A percentile compares a stretch with the other conserved stretches of the same genome.
Conservation (phyloP, 441 rosid species). For the Jatropha multifida region DNA sequence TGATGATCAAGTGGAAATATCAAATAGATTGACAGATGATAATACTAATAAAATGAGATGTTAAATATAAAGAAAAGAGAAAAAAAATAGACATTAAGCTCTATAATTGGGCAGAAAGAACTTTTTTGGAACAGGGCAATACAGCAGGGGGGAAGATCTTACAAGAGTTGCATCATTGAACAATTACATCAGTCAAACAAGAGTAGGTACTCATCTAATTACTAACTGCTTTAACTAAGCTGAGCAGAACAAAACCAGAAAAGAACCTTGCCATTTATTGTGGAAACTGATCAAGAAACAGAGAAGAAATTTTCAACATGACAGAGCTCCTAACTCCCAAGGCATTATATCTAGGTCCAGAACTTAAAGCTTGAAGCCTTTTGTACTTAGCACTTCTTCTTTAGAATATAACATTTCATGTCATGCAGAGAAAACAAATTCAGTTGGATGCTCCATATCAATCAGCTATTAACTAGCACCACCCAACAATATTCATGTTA, state of each 20-base stretch:
- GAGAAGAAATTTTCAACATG: neutral
- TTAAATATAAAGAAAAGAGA: neutral
- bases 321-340: neutral
- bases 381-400: neutral
- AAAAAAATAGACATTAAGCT: neutral
- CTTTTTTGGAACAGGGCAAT: neutral
- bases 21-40: neutral
- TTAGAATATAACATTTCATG: neutral
- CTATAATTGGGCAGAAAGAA: neutral
- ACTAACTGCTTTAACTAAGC: neutral
- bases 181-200: too few relatives aligned
- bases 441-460: neutral
- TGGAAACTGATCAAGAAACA: neutral
- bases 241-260: neutral
- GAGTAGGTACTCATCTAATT: neutral
- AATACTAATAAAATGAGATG: neutral
- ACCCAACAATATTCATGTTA: neutral
- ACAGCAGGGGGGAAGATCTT: neutral
- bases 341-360: neutral
- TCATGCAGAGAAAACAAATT: neutral
- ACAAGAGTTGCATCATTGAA: too few relatives aligned
- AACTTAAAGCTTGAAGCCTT: neutral
- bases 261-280: neutral
- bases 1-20: constrained; percentile 23
- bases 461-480: neutral